phyloP scores from a whole-genome alignment of 1,284 basidiomycete genomes.

The Cronartium quercuum region DNA sequence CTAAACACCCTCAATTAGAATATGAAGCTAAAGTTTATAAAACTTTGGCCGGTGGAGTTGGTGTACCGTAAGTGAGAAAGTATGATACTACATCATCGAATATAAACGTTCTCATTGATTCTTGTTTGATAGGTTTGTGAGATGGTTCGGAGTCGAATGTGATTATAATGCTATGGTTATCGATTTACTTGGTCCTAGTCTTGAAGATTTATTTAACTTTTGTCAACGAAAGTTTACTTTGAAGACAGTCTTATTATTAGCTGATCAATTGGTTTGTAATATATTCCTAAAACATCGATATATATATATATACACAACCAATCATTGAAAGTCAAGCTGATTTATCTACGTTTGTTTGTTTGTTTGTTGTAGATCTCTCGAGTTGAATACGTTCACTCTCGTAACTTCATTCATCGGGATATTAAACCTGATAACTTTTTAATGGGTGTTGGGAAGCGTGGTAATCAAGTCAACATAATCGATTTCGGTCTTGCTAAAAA shows the following conservation, averaged over 20 bases:
- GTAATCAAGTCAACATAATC: conserved; percentile 76
- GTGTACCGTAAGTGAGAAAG: conserved; percentile 50
- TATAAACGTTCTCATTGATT: neutral
- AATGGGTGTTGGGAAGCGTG: conserved; percentile 79
- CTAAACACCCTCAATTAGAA: conserved; percentile 87
- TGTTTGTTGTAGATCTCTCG: conserved; percentile 61
- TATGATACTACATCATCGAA: neutral
- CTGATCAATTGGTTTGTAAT: conserved; percentile 75
- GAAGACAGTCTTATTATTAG: conserved; percentile 95
- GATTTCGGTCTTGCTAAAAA: conserved; percentile 99
- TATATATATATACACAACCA: neutral
- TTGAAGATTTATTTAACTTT: conserved; percentile 95
- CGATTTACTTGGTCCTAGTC: conserved; percentile 82
- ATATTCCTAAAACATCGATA: neutral
- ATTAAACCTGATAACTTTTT: conserved; percentile 98
- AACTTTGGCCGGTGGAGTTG: conserved; percentile 83
- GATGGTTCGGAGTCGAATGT: conserved; percentile 90
- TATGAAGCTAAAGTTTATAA: conserved; percentile 97
- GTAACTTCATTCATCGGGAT: conserved; percentile 93
- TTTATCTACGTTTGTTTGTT: neutral
- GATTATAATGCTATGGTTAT: conserved; percentile 95
- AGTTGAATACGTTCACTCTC: conserved; percentile 92
- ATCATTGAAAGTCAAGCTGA: neutral
- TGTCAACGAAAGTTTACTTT: conserved; percentile 87
- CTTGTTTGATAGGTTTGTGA: conserved; percentile 47